Evolutionary conservation across 2,329 filamentous ascomycete genomes (phyloP).

Genomic region (Phialophora macrospora): DNA sequence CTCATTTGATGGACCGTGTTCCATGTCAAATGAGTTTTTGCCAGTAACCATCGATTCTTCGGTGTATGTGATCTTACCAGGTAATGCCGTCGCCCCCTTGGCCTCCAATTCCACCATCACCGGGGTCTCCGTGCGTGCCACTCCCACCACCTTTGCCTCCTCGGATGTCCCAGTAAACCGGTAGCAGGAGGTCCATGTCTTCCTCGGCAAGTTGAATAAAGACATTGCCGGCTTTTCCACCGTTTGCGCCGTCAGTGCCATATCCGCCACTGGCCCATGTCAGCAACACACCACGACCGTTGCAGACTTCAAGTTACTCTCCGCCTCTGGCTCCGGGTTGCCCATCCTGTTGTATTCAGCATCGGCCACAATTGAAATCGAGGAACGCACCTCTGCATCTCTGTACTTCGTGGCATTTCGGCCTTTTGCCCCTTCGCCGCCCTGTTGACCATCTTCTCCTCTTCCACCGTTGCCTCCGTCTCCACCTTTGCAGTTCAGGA

Average conservation of each 20-base stretch:
- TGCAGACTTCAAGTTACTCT: not conserved
- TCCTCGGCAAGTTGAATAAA: conserved; percentile 24
- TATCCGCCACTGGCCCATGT: conserved; percentile 10
- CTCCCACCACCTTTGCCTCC: conserved; percentile 9
- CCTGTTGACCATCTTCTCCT: conserved; percentile 26
- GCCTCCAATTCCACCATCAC: conserved; percentile 9
- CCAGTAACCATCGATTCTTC: not conserved
- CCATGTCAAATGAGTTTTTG: not conserved
- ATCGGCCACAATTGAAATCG: not conserved
- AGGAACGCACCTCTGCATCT: conserved; percentile 9
- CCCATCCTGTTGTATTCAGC: conserved; percentile 3
- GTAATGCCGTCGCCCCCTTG: conserved; percentile 5
- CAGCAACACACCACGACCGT: not conserved
- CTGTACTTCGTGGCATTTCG: conserved; percentile 13
- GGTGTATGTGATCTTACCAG: not conserved
- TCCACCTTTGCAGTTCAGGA: conserved; percentile 13
- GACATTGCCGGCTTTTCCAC: conserved; percentile 28
- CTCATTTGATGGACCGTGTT: conserved; percentile 24
- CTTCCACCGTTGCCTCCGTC: conserved; percentile 27
- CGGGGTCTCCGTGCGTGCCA: conserved; percentile 10
- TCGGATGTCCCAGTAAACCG: conserved; percentile 19
- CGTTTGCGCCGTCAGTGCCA: conserved; percentile 30
- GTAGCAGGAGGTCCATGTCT: conserved; percentile 28
- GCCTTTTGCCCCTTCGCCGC: conserved; percentile 20
- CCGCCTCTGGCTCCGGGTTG: conserved; percentile 3